Evolutionary conservation across 1,284 basidiomycete species (phyloP).

Genomic region (Ustilago sp.): DNA sequence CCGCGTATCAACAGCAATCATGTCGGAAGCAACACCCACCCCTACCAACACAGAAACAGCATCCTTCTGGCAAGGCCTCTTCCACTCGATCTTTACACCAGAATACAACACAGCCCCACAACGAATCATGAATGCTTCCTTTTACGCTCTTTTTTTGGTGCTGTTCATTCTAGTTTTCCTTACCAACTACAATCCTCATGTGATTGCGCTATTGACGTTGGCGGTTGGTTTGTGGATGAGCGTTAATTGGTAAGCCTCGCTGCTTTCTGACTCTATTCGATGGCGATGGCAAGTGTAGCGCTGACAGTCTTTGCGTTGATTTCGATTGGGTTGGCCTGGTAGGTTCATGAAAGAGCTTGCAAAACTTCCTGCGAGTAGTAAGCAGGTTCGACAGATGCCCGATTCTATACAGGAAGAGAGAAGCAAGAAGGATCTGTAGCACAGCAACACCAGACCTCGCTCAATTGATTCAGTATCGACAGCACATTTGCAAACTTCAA

Average conservation of each 20-base stretch:
- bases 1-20: neutral
- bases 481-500: neutral
- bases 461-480: too few relatives aligned
- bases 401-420: neutral
- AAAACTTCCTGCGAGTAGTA: slow-evolving; percentile 49
- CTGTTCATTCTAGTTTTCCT: slow-evolving; percentile 64
- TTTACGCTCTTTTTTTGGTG: slow-evolving; percentile 69
- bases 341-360: slow-evolving; percentile 59
- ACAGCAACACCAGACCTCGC: too few relatives aligned
- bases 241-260: slow-evolving; percentile 68
- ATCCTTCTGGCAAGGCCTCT: slow-evolving; percentile 19
- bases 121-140: slow-evolving; percentile 68
- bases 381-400: slow-evolving; percentile 56
- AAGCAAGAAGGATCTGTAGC: slow-evolving; percentile 28
- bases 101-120: slow-evolving; percentile 63
- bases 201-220: slow-evolving; percentile 66
- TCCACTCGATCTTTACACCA: slow-evolving; percentile 62
- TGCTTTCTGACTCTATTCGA: neutral
- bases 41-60: neutral
- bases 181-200: slow-evolving; percentile 68
- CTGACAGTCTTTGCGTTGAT: neutral
- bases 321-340: too few relatives aligned
- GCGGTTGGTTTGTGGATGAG: slow-evolving; percentile 67
- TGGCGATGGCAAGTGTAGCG: neutral
- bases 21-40: slow-evolving; percentile 12